Evolutionary conservation across 768 basidiomycete genomes (phyloP).

Genomic region (Pholiota molesta): DNA sequence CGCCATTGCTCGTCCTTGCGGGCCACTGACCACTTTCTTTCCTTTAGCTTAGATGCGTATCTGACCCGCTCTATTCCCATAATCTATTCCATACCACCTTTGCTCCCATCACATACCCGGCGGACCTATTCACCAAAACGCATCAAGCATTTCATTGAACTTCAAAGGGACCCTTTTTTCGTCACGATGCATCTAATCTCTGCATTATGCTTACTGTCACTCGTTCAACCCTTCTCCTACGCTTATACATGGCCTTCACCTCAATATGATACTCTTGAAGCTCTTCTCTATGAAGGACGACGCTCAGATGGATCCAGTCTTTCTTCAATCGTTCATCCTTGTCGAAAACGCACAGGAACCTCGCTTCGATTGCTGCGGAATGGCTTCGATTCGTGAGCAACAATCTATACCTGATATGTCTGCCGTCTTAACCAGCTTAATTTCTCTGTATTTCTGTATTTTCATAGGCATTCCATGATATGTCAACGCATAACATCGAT

Average conservation of each 20-base stretch:
- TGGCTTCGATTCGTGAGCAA: slow-evolving; percentile 39
- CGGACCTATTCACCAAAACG: slow-evolving; percentile 1
- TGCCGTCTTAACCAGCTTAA: background rate
- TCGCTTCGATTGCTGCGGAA: slow-evolving; percentile 34
- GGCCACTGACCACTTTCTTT: slow-evolving; percentile 3
- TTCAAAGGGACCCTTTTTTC: background rate
- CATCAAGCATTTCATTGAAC: slow-evolving; percentile 5
- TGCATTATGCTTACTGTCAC: slow-evolving; percentile 22
- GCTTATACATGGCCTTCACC: slow-evolving; percentile 39
- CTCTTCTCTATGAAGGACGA: slow-evolving; percentile 35
- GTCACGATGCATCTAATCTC: slow-evolving; percentile 9
- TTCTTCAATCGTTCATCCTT: slow-evolving; percentile 35
- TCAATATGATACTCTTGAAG: slow-evolving; percentile 39
- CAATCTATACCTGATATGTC: background rate
- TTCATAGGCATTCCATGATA: slow-evolving; percentile 52
- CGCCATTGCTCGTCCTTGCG: background rate
- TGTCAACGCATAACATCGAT: slow-evolving; percentile 47
- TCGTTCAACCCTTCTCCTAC: slow-evolving; percentile 21
- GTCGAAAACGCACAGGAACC: slow-evolving; percentile 32
- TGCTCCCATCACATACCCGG: background rate
- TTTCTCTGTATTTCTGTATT: background rate
- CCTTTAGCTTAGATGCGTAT: slow-evolving; percentile 11
- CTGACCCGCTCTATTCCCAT: slow-evolving; percentile 1
- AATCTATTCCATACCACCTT: background rate
- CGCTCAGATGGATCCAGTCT: slow-evolving; percentile 35